Percentiles rank a stretch among this genome's conserved stretches.
These are phyloP conservation scores for Daldinia childiae DNA, from an alignment of 495 filamentous ascomycete genomes.

Conservation along the genomic window DNA sequence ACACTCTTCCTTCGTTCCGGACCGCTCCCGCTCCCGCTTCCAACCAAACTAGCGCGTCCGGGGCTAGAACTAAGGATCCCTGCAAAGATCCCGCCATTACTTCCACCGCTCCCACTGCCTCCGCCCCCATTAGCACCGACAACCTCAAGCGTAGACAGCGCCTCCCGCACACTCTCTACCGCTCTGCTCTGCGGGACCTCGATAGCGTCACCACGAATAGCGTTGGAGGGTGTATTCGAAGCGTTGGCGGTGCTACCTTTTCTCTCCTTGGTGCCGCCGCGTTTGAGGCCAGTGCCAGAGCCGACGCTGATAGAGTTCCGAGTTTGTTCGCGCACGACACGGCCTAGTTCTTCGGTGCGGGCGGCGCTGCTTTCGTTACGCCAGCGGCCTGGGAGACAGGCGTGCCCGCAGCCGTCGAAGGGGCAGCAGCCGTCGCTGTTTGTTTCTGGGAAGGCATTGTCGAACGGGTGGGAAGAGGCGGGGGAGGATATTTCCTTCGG, in stretches of 20 bases:
- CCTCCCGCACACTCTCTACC: constrained; percentile 61
- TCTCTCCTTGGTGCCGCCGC: constrained; percentile 27
- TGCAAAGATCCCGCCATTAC: constrained; percentile 22
- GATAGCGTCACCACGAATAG: constrained; percentile 48
- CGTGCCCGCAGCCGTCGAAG: constrained; percentile 75
- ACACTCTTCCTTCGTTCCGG: constrained; percentile 64
- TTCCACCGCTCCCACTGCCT: constrained; percentile 13
- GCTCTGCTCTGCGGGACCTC: constrained; percentile 62
- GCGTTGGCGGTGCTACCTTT: constrained; percentile 30
- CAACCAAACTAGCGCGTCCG: constrained; percentile 36
- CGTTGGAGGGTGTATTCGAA: not conserved
- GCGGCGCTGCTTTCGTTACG: constrained; percentile 57
- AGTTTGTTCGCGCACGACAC: constrained; percentile 53
- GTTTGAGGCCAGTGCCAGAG: constrained; percentile 8
- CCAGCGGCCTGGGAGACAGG: constrained; percentile 72
- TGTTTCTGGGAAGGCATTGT: constrained; percentile 52
- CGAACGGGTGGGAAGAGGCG: constrained; percentile 32
- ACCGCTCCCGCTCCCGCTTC: constrained; percentile 40
- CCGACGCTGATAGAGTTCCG: constrained; percentile 40
- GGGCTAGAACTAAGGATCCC: constrained; percentile 58
- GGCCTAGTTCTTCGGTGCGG: constrained; percentile 55
- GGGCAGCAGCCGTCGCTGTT: constrained; percentile 76
- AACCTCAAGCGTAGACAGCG: constrained; percentile 41
- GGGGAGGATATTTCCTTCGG: constrained; percentile 20
- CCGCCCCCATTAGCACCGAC: constrained; percentile 19